Base-by-base conservation (phyloP, 306 rosid species). In the Medicago truncatula region DNA sequence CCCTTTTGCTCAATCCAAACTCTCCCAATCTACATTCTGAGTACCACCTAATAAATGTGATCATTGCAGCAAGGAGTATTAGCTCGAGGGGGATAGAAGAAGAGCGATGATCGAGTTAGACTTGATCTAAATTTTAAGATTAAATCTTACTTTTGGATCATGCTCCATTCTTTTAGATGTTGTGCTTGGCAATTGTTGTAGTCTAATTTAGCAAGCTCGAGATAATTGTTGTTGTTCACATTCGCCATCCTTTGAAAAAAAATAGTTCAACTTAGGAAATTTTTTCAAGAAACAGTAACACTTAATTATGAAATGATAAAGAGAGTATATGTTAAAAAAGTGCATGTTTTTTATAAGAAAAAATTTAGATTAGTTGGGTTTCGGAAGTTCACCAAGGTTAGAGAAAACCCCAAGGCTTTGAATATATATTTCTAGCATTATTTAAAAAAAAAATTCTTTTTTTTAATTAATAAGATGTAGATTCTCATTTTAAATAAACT, bases 201-300 rank as follows among this genome's bases (percentile, higher is more conserved):
- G 79, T 96, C 99, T 77, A 85, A 18, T 74, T 92, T 92, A 0
- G 97, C 99, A n/a, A 96, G 88, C 83, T 92, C 96, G 1, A 96
- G 84, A 75, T 88, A 96, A n/a, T 81, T 78, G 7, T 88, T 76
- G 71, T 90, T 96, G 87, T 83, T 96, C 36, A 96, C 97, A n/a
- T 74, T 39, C 3, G 78, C 28, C 99, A 96, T 96, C 88, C 99
- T 94, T 46, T 13, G 52, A 46, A 13, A 46, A 46, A 46, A 4
- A 46, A n/a, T 13, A 46, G 4, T 46, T 46, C 5, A 46, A 46
- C 4, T 46, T 46, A 13, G 16, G 7, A 46, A 13, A 4, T 4
- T 0, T 0, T 44, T 44, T 5, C 15, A 44, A 44, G 50, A 44
- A 14, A 44, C 3, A 3, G 6, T 12, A 44, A 12, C 12, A 11